Evolutionary conservation across 2,329 filamentous ascomycete species (phyloP), one percentile per base, ranked within the genome.

Genomic region (Claviceps lovelessii): DNA sequence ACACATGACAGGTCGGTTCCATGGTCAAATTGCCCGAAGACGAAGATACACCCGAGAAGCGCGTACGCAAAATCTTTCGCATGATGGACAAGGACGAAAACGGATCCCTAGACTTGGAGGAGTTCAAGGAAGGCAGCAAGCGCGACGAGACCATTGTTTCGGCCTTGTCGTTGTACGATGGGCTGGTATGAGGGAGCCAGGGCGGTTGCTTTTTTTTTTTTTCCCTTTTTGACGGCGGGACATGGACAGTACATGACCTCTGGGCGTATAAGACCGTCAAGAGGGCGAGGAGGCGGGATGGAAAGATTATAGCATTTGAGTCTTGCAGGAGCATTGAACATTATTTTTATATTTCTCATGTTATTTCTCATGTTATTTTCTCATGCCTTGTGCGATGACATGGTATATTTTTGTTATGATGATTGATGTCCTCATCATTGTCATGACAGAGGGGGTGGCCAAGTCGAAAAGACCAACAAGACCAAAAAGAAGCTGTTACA

Each of bases 61-160:
- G 93, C 60, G 93, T 98, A 59, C 84, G 79, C 72, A 98, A 98
- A 78, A 97, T 98, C 71, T 98, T 98, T 78, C 80, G 86, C 65
- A 97, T 97, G 93, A 98, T 98, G 93, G 93, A 98, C 77, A 98
- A 98, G 79, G 93, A 98, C 70, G 91, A 97, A 75, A 97, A 97
- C 68, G 93, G 91, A 63, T 94, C 88, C 67, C 75, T 98, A 64
- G 91, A 97, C 69, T 91, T 96, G 80, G 86, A 90, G 58, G 93
- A 98, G 70, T 98, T 98, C 78, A 97, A 97, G 75, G 93, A 98
- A 74, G 93, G 93, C 62, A 95, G 90, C 76, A 96, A 97, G 77
- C 87, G 90, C 57, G 93, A 98, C 72, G 91, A 97, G 76, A 98
- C 93, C 10, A 98, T 98, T 67, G 93, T 98, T 56, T 97, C 91